phyloP scores from a whole-genome alignment of 1,284 basidiomycete genomes.

The Cryptococcus hybrid region DNA sequence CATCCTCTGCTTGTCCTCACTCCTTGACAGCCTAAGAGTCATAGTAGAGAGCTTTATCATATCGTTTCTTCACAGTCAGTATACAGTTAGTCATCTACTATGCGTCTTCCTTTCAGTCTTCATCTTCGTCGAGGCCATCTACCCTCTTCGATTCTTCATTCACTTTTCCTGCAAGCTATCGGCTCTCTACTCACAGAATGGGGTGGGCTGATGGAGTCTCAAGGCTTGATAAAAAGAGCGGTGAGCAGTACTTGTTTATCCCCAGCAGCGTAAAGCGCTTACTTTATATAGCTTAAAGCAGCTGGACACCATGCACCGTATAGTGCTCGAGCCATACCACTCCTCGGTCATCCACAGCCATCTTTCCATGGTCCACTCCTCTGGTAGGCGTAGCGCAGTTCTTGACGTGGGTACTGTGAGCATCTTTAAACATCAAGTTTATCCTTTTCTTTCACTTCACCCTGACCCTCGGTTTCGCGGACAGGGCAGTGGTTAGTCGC shows the following conservation, averaged over 20 bases:
- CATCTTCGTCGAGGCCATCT: too few species aligned
- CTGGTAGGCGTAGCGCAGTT: constrained; percentile 31
- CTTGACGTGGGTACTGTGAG: constrained; percentile 43
- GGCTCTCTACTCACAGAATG: too few species aligned
- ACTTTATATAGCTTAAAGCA: constrained; percentile 17
- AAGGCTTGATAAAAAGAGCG: not conserved
- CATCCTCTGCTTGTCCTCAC: too few species aligned
- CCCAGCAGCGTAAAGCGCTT: not conserved
- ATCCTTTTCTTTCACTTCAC: not conserved
- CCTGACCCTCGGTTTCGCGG: not conserved
- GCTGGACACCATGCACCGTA: constrained; percentile 21
- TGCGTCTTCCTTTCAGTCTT: too few species aligned
- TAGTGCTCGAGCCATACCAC: constrained; percentile 29
- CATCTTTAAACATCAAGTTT: constrained; percentile 1
- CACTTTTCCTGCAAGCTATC: too few species aligned
- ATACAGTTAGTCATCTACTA: too few species aligned
- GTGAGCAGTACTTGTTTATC: constrained; percentile 1
- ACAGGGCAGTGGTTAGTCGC: constrained; percentile 28
- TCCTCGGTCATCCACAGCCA: constrained; percentile 23
- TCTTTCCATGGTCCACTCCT: constrained; percentile 25
- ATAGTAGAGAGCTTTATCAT: too few species aligned
- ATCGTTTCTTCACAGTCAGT: too few species aligned
- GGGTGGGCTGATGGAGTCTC: too few species aligned
- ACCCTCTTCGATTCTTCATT: too few species aligned
- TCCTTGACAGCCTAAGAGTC: too few species aligned